Conservation (phyloP, 352 stramenopile species). For the Pythium volutum region DNA sequence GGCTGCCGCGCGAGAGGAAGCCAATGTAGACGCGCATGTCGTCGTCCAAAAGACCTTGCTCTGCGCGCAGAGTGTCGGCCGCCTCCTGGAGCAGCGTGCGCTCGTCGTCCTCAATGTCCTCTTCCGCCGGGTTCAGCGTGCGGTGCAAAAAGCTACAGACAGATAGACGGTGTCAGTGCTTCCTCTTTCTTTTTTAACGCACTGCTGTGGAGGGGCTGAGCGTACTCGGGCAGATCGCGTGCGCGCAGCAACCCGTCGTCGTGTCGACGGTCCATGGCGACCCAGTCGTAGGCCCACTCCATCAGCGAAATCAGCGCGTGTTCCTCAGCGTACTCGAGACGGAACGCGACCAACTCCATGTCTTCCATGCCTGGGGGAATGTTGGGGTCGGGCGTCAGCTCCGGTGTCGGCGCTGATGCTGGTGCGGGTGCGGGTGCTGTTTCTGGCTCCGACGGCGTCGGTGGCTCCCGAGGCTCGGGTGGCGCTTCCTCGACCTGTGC, state of each 20-base stretch:
- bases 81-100: constrained; percentile 33
- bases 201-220: background rate
- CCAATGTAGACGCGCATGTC: constrained; percentile 43
- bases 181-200: too few species aligned
- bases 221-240: constrained; percentile 49
- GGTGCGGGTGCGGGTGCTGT: background rate
- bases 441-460: background rate
- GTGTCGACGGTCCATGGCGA: constrained; percentile 34
- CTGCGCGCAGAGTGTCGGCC: constrained; percentile 30
- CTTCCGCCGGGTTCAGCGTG: constrained; percentile 54
- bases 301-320: constrained; percentile 47
- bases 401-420: background rate
- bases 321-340: constrained; percentile 50
- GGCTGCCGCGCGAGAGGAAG: constrained; percentile 54
- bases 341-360: constrained; percentile 55
- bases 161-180: background rate
- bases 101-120: constrained; percentile 47
- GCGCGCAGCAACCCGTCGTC: constrained; percentile 49
- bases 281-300: constrained; percentile 62
- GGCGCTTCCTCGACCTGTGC: background rate
- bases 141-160: constrained; percentile 43
- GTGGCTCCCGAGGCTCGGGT: background rate
- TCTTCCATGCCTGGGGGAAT: constrained; percentile 33
- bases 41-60: constrained; percentile 47
- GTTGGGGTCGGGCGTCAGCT: constrained; percentile 3